Evolutionary conservation across 352 stramenopile species (phyloP).

Genomic region (Aphanomyces stellatus): DNA sequence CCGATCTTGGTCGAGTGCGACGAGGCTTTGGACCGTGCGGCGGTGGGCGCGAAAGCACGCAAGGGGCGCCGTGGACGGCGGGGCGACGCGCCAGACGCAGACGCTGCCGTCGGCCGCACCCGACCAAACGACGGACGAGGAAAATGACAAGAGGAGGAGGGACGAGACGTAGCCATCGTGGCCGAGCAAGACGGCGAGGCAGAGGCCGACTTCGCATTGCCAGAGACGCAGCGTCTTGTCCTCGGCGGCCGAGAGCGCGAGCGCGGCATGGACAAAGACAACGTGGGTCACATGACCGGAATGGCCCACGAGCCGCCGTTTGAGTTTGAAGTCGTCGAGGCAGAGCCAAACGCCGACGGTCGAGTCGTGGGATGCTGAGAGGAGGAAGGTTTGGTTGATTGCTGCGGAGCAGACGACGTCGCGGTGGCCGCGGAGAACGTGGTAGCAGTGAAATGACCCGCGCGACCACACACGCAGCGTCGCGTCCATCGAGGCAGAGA

Average conservation of each 20-base stretch:
- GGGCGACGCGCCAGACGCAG: constrained; percentile 46
- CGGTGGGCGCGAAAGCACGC: constrained; percentile 34
- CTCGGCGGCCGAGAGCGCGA: constrained; percentile 49
- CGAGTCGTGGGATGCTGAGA: constrained; percentile 59
- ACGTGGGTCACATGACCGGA: constrained; percentile 51
- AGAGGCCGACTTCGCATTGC: constrained; percentile 35
- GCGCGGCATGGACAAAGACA: constrained; percentile 20
- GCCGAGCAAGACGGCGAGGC: constrained; percentile 29
- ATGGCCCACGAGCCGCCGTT: constrained; percentile 39
- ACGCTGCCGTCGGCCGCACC: constrained; percentile 46
- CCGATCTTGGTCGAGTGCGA: neutral
- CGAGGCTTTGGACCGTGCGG: constrained; percentile 46
- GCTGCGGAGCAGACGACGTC: constrained; percentile 57
- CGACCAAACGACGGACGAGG: constrained; percentile 33
- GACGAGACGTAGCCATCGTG: constrained; percentile 52
- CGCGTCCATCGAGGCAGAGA: constrained; percentile 54
- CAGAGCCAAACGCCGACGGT: constrained; percentile 49
- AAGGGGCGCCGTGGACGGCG: neutral
- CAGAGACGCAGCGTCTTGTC: constrained; percentile 53
- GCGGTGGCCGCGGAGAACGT: constrained; percentile 52
- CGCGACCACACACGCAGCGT: constrained; percentile 69
- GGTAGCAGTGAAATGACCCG: constrained; percentile 36
- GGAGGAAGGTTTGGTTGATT: constrained; percentile 40
- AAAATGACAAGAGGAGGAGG: constrained; percentile 24
- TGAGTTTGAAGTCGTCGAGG: constrained; percentile 30